Evolutionary conservation across 1,284 basidiomycete genomes (phyloP), one percentile per base, ranked within the genome.

Genomic region (Cutaneotrichosporon dermatis): DNA sequence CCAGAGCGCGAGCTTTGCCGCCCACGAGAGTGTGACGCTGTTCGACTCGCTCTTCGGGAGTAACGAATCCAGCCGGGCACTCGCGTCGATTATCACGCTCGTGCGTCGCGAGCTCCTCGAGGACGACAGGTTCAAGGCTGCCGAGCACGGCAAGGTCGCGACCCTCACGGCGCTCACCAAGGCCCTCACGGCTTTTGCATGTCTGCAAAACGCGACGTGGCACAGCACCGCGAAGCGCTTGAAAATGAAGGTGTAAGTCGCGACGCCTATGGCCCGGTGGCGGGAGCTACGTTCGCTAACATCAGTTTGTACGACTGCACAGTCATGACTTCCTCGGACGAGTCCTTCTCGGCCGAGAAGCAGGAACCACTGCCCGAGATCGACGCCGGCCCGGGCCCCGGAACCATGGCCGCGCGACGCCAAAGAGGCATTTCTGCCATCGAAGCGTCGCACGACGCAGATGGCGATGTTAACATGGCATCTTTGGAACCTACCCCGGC

Each of bases 31-130:
- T 2, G 81, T 83, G 15, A 73, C 77, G 7, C 70, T 82, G 46
- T 74, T 83, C 60, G 81, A 83, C 64, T 73, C 76, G 34, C 69
- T 83, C 51, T 82, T 83, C 66, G 82, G 82, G 1, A 80, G 78
- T 13, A 82, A 80, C 69, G 81, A 83, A 67, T 79, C 80, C 0
- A 80, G 78, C 4, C 70, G 82, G 33, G 79, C 80, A 0, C 70
- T 83, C 34, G 70, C 78, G 6, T 71, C 73, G 9, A 81, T 83
- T 66, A 82, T 83, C 65, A 72, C 76, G 1, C 74, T 82, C 41
- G 77, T 81, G 2, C 68, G 78, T 3, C 67, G 69, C n/a, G 82
- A 83, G 66, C 58, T 82, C 36, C 63, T 77, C 36, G 68, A 75
- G 45, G 76, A 77, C 62, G 71, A 75, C 41, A 60, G 74, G 33